phyloP scores from a whole-genome alignment of 2,329 filamentous ascomycete species.

The Daldinia eschscholtzii region DNA sequence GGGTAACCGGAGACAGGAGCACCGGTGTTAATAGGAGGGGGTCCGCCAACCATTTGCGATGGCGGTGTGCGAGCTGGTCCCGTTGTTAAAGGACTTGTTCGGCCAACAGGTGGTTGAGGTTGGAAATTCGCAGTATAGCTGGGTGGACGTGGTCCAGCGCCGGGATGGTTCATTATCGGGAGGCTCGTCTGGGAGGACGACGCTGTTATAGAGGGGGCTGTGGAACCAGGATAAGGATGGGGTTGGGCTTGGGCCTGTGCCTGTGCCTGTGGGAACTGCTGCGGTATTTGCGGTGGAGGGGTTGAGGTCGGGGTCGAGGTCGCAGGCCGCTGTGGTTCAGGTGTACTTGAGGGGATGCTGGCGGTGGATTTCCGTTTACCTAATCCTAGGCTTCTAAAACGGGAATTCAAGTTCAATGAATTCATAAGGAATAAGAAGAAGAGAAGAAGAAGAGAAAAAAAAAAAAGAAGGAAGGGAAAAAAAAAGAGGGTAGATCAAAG shows the following conservation, averaged over 20 bases:
- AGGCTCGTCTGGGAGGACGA: conserved; percentile 63
- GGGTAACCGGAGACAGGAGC: conserved; percentile 71
- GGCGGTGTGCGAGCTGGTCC: conserved; percentile 67
- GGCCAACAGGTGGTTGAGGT: conserved; percentile 62
- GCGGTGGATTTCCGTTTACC: conserved; percentile 81
- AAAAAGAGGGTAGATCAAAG: conserved; percentile 33
- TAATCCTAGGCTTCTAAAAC: conserved; percentile 84
- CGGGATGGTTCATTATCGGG: conserved; percentile 73
- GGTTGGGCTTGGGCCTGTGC: conserved; percentile 54
- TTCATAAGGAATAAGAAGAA: conserved; percentile 68
- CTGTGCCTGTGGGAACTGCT: conserved; percentile 59
- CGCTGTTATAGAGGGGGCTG: conserved; percentile 61
- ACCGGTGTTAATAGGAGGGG: conserved; percentile 75
- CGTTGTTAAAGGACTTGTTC: conserved; percentile 65
- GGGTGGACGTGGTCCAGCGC: conserved; percentile 70
- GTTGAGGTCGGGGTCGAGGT: conserved; percentile 55
- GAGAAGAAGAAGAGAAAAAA: conserved; percentile 16
- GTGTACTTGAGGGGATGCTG: conserved; percentile 64
- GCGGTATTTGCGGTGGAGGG: conserved; percentile 65
- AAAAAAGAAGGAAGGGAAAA: conserved; percentile 20
- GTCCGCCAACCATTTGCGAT: conserved; percentile 72
- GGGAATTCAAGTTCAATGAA: conserved; percentile 85
- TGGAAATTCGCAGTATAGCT: conserved; percentile 72
- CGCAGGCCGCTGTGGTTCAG: conserved; percentile 56
- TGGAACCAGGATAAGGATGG: conserved; percentile 54